Evolutionary conservation across 805 yeast species (phyloP).

Genomic region (Pichia scutulata): DNA sequence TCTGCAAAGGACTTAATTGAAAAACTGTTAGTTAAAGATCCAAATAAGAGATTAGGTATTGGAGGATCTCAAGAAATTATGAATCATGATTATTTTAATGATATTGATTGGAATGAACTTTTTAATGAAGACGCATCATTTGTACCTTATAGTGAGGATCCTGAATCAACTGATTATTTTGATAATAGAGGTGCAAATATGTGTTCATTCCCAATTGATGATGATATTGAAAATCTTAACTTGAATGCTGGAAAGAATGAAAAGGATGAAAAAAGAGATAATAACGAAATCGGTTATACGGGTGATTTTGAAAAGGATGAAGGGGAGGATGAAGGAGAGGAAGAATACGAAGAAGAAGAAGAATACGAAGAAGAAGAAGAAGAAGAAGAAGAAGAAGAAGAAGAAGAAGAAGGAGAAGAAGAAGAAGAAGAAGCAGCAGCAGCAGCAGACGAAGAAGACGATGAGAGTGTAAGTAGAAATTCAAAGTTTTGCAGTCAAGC

Average conservation of each 20-base stretch:
- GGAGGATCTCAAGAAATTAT: slow-evolving; percentile 75
- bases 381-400: slow-evolving; percentile 2
- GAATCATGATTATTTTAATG: slow-evolving; percentile 67
- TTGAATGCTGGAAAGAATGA: neutral
- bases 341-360: slow-evolving; percentile 26
- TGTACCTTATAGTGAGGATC: slow-evolving; percentile 70
- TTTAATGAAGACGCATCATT: slow-evolving; percentile 72
- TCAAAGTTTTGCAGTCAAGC: neutral
- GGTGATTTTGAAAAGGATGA: slow-evolving; percentile 25
- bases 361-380: slow-evolving; percentile 19
- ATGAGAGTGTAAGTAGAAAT: neutral
- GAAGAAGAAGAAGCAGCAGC: neutral
- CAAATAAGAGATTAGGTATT: slow-evolving; percentile 63
- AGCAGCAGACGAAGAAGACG: neutral
- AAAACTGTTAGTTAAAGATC: slow-evolving; percentile 55
- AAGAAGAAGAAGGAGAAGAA: neutral
- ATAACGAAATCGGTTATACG: slow-evolving; percentile 3
- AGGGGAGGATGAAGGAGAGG: slow-evolving; percentile 9
- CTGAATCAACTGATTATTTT: slow-evolving; percentile 86
- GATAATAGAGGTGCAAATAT: slow-evolving; percentile 83
- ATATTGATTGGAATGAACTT: slow-evolving; percentile 65
- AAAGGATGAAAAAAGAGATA: neutral
- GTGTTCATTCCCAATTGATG: slow-evolving; percentile 43
- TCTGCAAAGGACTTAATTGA: slow-evolving; percentile 69
- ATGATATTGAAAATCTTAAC: neutral